phyloP scores from a whole-genome alignment of 2,329 filamentous ascomycete species.

The Lomentospora prolificans region DNA sequence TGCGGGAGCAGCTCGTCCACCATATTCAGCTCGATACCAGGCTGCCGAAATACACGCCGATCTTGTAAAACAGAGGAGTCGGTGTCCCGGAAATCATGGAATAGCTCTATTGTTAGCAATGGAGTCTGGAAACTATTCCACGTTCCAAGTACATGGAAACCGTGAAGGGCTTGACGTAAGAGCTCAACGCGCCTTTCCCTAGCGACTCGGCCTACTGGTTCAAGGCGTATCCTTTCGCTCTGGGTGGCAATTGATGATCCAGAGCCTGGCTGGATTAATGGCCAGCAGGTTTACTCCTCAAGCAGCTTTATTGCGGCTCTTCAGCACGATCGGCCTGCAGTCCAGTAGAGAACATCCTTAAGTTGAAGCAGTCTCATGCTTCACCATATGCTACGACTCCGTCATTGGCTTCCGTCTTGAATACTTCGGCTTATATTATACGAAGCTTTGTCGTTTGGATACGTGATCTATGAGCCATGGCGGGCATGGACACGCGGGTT shows the following conservation, averaged over 20 bases:
- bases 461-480: background rate
- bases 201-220: conserved; percentile 26
- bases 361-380: background rate
- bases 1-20: background rate
- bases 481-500: background rate
- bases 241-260: conserved; percentile 12
- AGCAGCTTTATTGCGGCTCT: background rate
- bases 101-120: background rate
- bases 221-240: conserved; percentile 17
- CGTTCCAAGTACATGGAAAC: conserved; percentile 10
- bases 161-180: conserved; percentile 19
- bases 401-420: background rate
- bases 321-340: background rate
- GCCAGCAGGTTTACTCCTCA: background rate
- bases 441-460: background rate
- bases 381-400: background rate
- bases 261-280: background rate
- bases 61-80: background rate
- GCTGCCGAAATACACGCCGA: background rate
- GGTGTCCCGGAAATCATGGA: background rate
- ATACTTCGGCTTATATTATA: background rate
- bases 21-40: background rate
- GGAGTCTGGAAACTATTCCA: background rate
- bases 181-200: conserved; percentile 23
- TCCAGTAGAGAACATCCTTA: background rate